A percentile compares a stretch with the other conserved stretches of the same genome.
Evolutionary conservation across 73 alveolate genomes (phyloP).

Genomic region (Paramecium sonneborni): DNA sequence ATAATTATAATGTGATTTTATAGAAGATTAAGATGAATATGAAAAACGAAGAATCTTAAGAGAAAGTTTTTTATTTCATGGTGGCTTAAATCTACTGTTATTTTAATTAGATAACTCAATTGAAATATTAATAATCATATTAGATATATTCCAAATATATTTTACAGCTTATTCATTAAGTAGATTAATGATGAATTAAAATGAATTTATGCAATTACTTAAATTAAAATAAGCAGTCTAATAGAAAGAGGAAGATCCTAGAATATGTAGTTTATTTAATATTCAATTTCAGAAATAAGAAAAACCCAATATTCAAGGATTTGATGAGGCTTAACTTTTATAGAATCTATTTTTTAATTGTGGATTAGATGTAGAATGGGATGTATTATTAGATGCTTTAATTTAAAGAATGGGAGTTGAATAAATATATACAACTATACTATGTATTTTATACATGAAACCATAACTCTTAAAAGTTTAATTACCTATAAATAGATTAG

Average conservation of each 20-base stretch:
- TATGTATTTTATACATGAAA: neutral
- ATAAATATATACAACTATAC: neutral
- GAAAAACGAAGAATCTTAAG: neutral
- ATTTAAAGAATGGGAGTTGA: neutral
- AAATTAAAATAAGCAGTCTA: neutral
- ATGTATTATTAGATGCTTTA: neutral
- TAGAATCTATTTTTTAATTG: neutral
- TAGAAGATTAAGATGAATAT: conserved; percentile 34
- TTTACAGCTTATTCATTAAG: neutral
- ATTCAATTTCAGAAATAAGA: neutral
- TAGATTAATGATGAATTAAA: neutral
- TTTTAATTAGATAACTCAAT: neutral
- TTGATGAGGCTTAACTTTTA: neutral
- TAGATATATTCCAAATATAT: neutral
- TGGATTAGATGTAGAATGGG: neutral
- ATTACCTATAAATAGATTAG: neutral
- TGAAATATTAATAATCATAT: neutral
- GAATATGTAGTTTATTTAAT: neutral
- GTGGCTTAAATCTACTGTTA: neutral
- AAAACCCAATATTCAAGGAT: neutral
- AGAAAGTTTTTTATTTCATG: neutral
- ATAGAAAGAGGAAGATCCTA: neutral
- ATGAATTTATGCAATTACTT: neutral
- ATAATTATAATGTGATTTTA: conserved; percentile 10
- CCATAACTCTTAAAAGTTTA: neutral